Evolutionary conservation across 495 filamentous ascomycete genomes (phyloP).

Genomic region (Lepraria neglecta): DNA sequence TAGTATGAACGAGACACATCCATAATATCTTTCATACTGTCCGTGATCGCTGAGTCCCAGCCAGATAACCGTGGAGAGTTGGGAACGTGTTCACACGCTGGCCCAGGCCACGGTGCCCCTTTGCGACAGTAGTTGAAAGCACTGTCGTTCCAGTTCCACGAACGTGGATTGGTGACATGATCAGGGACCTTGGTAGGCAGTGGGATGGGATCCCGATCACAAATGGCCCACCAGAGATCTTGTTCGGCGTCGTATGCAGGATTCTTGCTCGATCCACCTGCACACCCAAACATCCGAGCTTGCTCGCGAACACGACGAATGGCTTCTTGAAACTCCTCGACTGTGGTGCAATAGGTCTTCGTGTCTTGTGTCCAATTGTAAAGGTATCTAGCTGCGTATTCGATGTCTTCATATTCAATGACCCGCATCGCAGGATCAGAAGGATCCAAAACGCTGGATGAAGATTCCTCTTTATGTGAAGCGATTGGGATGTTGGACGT

Average conservation of each 20-base stretch:
- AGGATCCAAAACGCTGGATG: slow-evolving; percentile 13
- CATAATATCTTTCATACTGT: slow-evolving; percentile 19
- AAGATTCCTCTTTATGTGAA: slow-evolving; percentile 2
- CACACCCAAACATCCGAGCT: slow-evolving; percentile 28
- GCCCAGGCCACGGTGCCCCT: neutral
- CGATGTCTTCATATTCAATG: slow-evolving; percentile 24
- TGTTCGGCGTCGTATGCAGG: slow-evolving; percentile 30
- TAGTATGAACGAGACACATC: slow-evolving; percentile 19
- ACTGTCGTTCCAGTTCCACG: slow-evolving; percentile 30
- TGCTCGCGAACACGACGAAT: slow-evolving; percentile 28
- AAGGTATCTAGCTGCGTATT: slow-evolving; percentile 21
- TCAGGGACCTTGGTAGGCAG: slow-evolving; percentile 24
- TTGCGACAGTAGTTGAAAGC: slow-evolving; percentile 25
- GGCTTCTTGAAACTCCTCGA: slow-evolving; percentile 29
- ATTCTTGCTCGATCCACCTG: slow-evolving; percentile 29
- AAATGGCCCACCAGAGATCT: slow-evolving; percentile 31
- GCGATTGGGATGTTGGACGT: neutral
- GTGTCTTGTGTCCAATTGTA: slow-evolving; percentile 14
- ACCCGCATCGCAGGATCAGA: slow-evolving; percentile 21
- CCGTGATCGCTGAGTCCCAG: slow-evolving; percentile 14
- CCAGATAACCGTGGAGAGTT: slow-evolving; percentile 16
- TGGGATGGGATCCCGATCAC: slow-evolving; percentile 26
- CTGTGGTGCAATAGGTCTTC: slow-evolving; percentile 27
- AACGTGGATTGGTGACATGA: slow-evolving; percentile 26
- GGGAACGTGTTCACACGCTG: slow-evolving; percentile 14